Evolutionary conservation across 805 yeast species (phyloP).

Genomic region (Sungouiella blattae): DNA sequence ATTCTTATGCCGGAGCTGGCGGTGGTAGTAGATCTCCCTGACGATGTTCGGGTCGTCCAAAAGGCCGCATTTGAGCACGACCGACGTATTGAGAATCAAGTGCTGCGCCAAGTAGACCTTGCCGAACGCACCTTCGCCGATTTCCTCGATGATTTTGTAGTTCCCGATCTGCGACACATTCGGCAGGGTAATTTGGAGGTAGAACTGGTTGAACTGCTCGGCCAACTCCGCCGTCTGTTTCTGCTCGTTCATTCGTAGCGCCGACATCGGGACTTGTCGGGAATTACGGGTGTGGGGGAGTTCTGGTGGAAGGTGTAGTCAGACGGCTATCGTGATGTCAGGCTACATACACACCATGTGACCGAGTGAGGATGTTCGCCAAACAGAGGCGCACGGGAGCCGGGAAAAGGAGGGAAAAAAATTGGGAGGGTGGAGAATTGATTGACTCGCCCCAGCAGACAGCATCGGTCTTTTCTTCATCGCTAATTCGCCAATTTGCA

Average conservation of each 20-base stretch:
- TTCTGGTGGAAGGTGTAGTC: background rate
- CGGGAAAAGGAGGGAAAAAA: no score
- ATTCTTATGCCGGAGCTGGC: slow-evolving; percentile 78
- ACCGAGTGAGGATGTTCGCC: no score
- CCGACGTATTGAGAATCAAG: slow-evolving; percentile 61
- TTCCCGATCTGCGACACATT: slow-evolving; percentile 72
- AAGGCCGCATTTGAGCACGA: slow-evolving; percentile 79
- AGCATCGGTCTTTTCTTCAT: no score
- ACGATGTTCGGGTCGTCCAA: slow-evolving; percentile 82
- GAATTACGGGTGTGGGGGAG: background rate
- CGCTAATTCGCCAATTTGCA: no score
- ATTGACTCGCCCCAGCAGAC: no score
- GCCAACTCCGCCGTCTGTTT: slow-evolving; percentile 52
- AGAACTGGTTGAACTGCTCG: slow-evolving; percentile 60
- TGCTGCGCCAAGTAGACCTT: slow-evolving; percentile 85
- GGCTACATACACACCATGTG: background rate
- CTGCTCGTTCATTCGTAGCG: slow-evolving; percentile 25
- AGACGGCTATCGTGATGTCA: no score
- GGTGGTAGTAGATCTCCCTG: slow-evolving; percentile 84
- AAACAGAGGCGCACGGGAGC: no score
- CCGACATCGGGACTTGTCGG: slow-evolving; percentile 4
- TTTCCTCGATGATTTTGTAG: slow-evolving; percentile 65
- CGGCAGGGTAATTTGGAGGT: slow-evolving; percentile 39
- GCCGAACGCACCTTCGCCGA: slow-evolving; percentile 93
- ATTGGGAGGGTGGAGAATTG: no score